Base-by-base conservation (phyloP, 2,329 filamentous ascomycete genomes). In the Colletotrichum limetticola region DNA sequence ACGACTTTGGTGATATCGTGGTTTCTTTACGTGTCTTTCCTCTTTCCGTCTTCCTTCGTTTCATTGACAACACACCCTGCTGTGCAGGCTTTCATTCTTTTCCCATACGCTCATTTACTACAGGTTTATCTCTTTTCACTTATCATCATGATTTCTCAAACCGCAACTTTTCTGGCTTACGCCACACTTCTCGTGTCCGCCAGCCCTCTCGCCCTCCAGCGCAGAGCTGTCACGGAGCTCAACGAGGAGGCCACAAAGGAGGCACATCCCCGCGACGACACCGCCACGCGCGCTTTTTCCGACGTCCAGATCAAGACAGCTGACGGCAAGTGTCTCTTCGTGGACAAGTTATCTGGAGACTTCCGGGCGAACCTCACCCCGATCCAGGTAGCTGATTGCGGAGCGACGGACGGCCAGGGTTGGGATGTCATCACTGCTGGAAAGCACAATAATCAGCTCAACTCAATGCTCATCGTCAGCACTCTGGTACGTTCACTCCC, bases 381-480 rank as follows among this genome's bases (percentile, higher is more conserved):
- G 5, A 77, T 87, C 32, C 84, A 86, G 74, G 78, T 86, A 32
- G 83, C 80, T 35, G 80, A 80, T n/a, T 87, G 85, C 66, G 83
- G 82, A 7, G 80, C 80, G 46, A 83, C 81, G 9, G 79, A 83
- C 32, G 85, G 83, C 8, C 83, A 87, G 74, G 81, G 80, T n/a
- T 87, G 84, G 83, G 85, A 87, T 67, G 76, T 86, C 75, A 84
- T 87, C 74, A 87, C 86, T 0, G 78, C 81, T 7, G 89, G 88
- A 26, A 84, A 84, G 75, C 89, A 91, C 77, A 87, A 88, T 74
- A 79, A 88, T 75, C 82, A 80, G 37, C 76, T 82, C 52, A 82
- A 83, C 46, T 83, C 85, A 5, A 85, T 86, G 76, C 82, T 90
- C 60, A 76, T 91, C 49, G 89, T 90, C 56, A 91, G 85, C 82